These are phyloP conservation scores for Dactylellina sp. DNA, from an alignment of 2,329 filamentous ascomycete genomes.

Conservation along the genomic window DNA sequence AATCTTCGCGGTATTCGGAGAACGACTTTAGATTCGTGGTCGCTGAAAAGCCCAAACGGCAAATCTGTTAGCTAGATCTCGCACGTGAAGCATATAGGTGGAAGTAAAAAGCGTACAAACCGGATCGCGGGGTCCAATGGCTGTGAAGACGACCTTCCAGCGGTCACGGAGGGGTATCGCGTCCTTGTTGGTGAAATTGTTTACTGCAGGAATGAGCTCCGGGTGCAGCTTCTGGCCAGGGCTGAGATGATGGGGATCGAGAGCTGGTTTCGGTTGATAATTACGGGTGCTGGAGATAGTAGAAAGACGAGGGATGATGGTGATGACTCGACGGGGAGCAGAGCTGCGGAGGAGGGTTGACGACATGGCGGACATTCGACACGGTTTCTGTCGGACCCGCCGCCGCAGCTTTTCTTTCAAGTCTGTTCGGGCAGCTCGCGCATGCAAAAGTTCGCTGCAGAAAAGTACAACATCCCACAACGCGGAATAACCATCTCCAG, in stretches of 20 bases:
- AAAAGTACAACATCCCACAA: constrained; percentile 15
- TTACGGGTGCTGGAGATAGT: neutral
- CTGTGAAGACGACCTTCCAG: constrained; percentile 50
- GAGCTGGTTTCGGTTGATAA: neutral
- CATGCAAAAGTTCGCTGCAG: neutral
- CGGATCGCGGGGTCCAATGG: constrained; percentile 37
- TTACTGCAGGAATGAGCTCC: constrained; percentile 31
- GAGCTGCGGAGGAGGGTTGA: constrained; percentile 8
- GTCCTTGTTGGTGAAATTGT: neutral
- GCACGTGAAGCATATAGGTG: neutral
- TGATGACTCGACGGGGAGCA: constrained; percentile 20
- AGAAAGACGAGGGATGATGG: neutral
- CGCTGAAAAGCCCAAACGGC: constrained; percentile 7
- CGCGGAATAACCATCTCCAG: neutral
- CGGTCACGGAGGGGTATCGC: constrained; percentile 15
- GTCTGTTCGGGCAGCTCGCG: neutral
- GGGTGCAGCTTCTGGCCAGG: constrained; percentile 39
- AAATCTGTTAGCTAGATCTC: neutral
- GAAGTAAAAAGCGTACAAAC: constrained; percentile 44
- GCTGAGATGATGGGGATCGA: constrained; percentile 23
- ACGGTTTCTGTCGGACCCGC: constrained; percentile 7
- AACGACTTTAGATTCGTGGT: constrained; percentile 53
- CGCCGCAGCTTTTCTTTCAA: constrained; percentile 3
- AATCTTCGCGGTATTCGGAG: constrained; percentile 30
- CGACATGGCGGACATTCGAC: constrained; percentile 21